phyloP scores from a whole-genome alignment of 2,329 filamentous ascomycete genomes.

The Claviceps purpurea region DNA sequence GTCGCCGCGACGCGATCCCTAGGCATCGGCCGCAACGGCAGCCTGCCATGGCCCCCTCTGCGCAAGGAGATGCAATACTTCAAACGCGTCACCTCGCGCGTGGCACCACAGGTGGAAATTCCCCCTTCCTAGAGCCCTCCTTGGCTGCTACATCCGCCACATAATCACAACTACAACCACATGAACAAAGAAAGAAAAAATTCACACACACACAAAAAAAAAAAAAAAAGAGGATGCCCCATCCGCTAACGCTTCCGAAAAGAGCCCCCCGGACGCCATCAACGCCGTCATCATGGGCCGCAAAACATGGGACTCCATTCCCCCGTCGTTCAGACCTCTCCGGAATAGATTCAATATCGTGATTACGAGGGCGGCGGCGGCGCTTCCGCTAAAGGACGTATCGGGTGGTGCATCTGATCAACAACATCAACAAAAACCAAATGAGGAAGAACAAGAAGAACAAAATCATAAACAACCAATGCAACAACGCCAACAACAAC shows the following conservation, averaged over 20 bases:
- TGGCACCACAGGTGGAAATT: constrained; percentile 27
- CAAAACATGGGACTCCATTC: constrained; percentile 92
- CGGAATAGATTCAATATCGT: constrained; percentile 72
- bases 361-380: constrained; percentile 43
- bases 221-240: not conserved
- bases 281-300: constrained; percentile 94
- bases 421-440: too few species aligned
- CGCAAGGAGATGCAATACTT: constrained; percentile 94
- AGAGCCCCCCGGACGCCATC: constrained; percentile 21
- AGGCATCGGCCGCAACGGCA: constrained; percentile 72
- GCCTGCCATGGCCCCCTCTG: constrained; percentile 78
- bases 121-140: too few species aligned
- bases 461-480: too few species aligned
- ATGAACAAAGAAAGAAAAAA: not conserved
- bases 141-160: not conserved
- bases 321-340: constrained; percentile 63
- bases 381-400: too few species aligned
- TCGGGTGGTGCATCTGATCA: too few species aligned
- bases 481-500: too few species aligned
- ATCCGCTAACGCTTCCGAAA: too few species aligned
- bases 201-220: not conserved
- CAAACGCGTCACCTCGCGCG: constrained; percentile 69
- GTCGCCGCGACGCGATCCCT: constrained; percentile 84
- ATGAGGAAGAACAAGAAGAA: too few species aligned
- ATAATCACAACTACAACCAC: not conserved